phyloP scores from a whole-genome alignment of 495 filamentous ascomycete genomes.

The Aspergillus sclerotiicarbonarius region DNA sequence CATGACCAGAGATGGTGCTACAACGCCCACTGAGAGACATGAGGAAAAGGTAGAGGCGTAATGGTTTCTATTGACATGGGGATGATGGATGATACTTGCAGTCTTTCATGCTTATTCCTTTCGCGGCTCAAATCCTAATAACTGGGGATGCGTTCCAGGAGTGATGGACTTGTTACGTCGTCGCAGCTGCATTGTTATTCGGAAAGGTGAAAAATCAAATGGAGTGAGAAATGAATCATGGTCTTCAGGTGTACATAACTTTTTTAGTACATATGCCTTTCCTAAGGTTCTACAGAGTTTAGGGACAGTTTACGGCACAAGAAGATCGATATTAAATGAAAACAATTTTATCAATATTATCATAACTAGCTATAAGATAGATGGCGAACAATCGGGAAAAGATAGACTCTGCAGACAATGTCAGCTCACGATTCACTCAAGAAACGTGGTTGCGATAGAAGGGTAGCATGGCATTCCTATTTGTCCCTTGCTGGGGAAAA shows the following conservation, averaged over 20 bases:
- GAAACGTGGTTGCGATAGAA: not conserved
- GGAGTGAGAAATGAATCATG: not conserved
- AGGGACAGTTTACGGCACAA: no score
- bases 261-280: not conserved
- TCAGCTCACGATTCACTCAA: not conserved
- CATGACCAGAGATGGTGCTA: constrained; percentile 44
- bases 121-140: not conserved
- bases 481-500: constrained; percentile 2
- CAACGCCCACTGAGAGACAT: constrained; percentile 34
- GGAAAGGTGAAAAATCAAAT: not conserved
- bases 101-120: not conserved
- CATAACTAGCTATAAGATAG: not conserved
- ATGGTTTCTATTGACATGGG: not conserved
- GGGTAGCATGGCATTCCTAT: not conserved
- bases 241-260: not conserved
- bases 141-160: no score
- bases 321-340: not conserved
- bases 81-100: not conserved
- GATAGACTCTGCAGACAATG: not conserved
- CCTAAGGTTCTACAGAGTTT: not conserved
- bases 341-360: not conserved
- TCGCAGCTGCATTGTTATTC: not conserved
- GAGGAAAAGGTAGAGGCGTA: constrained; percentile 8
- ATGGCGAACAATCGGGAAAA: not conserved
- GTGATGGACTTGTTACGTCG: no score